phyloP scores from a whole-genome alignment of 2,329 filamentous ascomycete genomes.

The Arthroderma sp. region DNA sequence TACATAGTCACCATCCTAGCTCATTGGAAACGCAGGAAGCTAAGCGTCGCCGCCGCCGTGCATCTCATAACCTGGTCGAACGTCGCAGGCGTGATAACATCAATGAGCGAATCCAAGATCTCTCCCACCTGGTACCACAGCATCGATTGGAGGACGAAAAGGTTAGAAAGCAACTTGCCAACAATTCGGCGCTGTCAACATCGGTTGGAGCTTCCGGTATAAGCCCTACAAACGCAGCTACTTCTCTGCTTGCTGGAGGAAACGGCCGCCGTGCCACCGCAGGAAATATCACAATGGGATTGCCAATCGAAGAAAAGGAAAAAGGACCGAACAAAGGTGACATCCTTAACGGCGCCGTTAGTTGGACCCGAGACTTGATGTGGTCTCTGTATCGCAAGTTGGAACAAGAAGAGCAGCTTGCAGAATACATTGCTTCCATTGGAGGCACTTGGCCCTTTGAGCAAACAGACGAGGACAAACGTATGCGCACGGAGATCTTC shows the following conservation, averaged over 20 bases:
- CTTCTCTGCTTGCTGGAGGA: conserved; percentile 74
- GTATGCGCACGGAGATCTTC: conserved; percentile 87
- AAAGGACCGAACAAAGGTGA: conserved; percentile 98
- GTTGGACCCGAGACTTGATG: conserved; percentile 96
- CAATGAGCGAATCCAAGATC: conserved; percentile 94
- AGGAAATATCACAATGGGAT: conserved; percentile 79
- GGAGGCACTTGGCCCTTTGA: conserved; percentile 69
- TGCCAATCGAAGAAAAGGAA: conserved; percentile 93
- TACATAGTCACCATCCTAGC: conserved; percentile 24
- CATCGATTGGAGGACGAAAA: conserved; percentile 95
- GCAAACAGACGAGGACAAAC: conserved; percentile 78
- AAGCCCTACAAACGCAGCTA: conserved; percentile 49
- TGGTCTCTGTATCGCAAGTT: conserved; percentile 88
- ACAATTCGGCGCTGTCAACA: conserved; percentile 78
- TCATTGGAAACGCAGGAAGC: conserved; percentile 74
- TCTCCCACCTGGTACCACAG: conserved; percentile 81
- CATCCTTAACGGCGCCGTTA: conserved; percentile 90
- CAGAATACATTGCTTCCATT: conserved; percentile 58
- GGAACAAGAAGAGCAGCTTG: conserved; percentile 76
- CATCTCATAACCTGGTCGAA: conserved; percentile 94
- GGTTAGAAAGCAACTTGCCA: conserved; percentile 85
- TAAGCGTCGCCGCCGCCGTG: conserved; percentile 78
- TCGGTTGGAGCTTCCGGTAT: conserved; percentile 58
- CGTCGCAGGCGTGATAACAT: conserved; percentile 92
- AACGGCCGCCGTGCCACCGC: conserved; percentile 66